Base-by-base conservation (phyloP, 2,329 filamentous ascomycete species). In the Dichotomopilus funicola region DNA sequence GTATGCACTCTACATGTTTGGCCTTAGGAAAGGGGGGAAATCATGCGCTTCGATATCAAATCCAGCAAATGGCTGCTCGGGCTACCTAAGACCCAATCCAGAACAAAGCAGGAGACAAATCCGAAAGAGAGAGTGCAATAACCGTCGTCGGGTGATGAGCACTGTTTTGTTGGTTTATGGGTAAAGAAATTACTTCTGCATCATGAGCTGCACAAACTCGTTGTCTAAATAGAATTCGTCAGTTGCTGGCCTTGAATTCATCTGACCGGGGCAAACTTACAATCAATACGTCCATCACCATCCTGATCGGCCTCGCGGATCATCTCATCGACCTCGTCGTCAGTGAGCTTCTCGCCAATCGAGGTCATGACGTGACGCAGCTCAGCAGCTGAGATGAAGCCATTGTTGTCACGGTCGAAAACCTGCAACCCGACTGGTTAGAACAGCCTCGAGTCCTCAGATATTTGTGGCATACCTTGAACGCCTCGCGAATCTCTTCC, bases 171-270 rank as follows among this genome's bases (percentile, higher is more conserved):
- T 55, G 56, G 48, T 7, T 56, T 53, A 46, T 42, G 49, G 52
- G 37, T 49, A 44, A 54, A 52, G 45, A 49, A 50, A 53, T 79
- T 89, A 92, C 80, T 92, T 92, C 81, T 94, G 89, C 89, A 94
- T 92, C 89, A 94, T 94, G 71, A 94, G 85, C 77, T 94, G 89
- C 66, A 94, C 89, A 70, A 94, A 94, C 75, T 94, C 89, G 78
- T 92, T 92, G 77, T 92, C 88, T 92, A 66, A 47, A 6, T 49
- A 36, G 34, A 6, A 36, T 56, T 67, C 71, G 68, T 71, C 58
- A 49, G 45, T 13, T 33, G 43, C 12, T 35, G 1, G 51, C 19
- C 19, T 27, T 35, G 12, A 5, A 6, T n/a, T 13, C 4, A 6
- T 5, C 27, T 5, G 35, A 43, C 19, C 5, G 1, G 10, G 43